These are phyloP conservation scores for Endocladia muricata DNA, from an alignment of 31 red algal species.

Conservation along the genomic window DNA sequence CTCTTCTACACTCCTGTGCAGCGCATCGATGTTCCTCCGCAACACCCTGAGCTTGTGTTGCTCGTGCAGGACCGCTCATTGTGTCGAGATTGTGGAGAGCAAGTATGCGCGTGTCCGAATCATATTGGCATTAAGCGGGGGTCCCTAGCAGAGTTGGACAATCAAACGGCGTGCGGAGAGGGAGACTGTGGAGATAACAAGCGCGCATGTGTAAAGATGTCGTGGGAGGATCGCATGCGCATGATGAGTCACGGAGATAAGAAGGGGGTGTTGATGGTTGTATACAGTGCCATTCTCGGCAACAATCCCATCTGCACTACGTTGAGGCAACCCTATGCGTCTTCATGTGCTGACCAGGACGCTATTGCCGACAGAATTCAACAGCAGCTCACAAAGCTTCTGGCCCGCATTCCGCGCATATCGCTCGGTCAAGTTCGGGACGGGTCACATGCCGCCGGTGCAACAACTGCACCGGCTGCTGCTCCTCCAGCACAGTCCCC, in stretches of 20 bases:
- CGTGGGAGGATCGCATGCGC: constrained; percentile 9
- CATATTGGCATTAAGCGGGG: not conserved
- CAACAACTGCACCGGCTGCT: not conserved
- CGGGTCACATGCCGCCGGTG: not conserved
- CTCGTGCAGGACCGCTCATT: not conserved
- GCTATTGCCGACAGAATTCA: constrained; percentile 17
- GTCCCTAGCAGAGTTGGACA: not conserved
- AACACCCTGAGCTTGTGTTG: constrained; percentile 23
- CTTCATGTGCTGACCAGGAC: constrained; percentile 5
- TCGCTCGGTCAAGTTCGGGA: not conserved
- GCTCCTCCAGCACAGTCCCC: not conserved
- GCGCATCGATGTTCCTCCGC: not conserved
- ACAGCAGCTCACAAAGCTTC: constrained; percentile 7
- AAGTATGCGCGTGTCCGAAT: constrained; percentile 24
- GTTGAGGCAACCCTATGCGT: not conserved
- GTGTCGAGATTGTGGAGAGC: constrained; percentile 2
- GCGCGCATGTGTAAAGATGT: not conserved
- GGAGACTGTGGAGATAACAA: too few relatives aligned
- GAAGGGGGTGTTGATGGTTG: not conserved
- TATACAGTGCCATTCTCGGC: not conserved
- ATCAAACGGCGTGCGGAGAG: not conserved
- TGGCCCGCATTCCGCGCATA: constrained; percentile 1
- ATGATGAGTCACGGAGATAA: constrained; percentile 7
- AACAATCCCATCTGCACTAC: not conserved
- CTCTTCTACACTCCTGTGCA: constrained; percentile 13